A percentile compares a stretch with the other conserved stretches of the same genome.
phyloP scores from a whole-genome alignment of 2,329 filamentous ascomycete genomes.

The Arthrobotrys sinensis region DNA sequence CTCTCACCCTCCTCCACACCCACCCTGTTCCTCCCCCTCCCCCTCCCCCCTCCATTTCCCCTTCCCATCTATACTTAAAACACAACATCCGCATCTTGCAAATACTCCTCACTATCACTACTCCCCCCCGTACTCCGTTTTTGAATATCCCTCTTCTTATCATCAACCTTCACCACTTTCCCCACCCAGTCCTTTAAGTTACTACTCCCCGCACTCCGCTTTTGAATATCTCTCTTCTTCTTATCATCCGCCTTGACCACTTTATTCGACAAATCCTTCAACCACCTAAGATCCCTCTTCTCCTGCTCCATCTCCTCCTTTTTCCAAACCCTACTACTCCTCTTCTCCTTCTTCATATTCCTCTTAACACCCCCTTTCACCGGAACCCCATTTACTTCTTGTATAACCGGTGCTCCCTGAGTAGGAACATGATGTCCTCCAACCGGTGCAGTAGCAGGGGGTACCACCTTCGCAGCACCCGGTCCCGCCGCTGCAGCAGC shows the following conservation, averaged over 20 bases:
- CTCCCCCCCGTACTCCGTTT: conserved; percentile 12
- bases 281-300: background rate
- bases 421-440: background rate
- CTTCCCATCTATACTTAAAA: conserved; percentile 19
- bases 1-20: conserved; percentile 8
- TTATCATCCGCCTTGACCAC: too few relatives aligned
- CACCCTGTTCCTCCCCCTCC: background rate
- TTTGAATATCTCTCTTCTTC: background rate
- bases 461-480: conserved; percentile 8
- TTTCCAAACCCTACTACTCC: conserved; percentile 27
- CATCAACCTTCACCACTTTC: background rate
- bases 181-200: too few relatives aligned
- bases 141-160: background rate
- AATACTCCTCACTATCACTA: conserved; percentile 15
- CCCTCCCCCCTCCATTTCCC: background rate
- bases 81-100: conserved; percentile 29
- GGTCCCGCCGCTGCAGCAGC: conserved; percentile 22
- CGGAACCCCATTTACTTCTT: conserved; percentile 19
- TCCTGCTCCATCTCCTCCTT: conserved; percentile 1
- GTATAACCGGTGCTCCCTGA: conserved; percentile 21
- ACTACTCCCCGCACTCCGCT: conserved; percentile 5
- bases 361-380: conserved; percentile 10
- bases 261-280: too few relatives aligned
- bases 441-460: conserved; percentile 2
- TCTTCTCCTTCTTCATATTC: conserved; percentile 9